Conservation (phyloP, 2,329 filamentous ascomycete species). For the Calonectria crousiana region DNA sequence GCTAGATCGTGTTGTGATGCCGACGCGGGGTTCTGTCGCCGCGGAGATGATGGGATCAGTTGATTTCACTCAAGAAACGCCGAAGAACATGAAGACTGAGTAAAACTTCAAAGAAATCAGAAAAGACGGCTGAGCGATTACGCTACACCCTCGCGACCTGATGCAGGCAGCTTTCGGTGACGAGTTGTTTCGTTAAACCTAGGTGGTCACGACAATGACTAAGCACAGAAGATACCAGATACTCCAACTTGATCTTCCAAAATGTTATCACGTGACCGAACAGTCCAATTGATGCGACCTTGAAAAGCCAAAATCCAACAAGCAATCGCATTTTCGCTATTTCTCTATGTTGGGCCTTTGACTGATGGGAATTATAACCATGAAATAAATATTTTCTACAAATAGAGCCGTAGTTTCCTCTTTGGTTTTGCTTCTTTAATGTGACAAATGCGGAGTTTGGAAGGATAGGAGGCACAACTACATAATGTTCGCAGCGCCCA, state of each 20-base stretch:
- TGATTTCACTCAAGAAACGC: constrained; percentile 1
- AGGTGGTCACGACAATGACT: constrained; percentile 37
- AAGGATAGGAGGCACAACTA: background rate
- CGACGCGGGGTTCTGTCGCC: constrained; percentile 10
- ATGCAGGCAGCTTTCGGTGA: constrained; percentile 42
- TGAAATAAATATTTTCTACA: background rate
- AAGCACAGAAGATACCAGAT: constrained; percentile 27
- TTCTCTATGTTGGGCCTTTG: background rate
- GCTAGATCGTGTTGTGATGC: constrained; percentile 1
- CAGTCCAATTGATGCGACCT: background rate
- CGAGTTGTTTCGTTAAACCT: constrained; percentile 32
- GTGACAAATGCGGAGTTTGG: background rate
- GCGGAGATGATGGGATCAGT: background rate
- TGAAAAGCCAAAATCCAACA: background rate
- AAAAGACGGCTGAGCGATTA: constrained; percentile 2
- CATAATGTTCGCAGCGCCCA: background rate
- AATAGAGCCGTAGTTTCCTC: background rate
- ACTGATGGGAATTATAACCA: background rate
- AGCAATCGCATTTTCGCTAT: background rate
- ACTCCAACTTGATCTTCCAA: background rate
- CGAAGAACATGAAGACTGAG: background rate
- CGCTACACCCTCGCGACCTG: constrained; percentile 6
- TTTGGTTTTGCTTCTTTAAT: background rate
- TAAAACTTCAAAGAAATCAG: background rate
- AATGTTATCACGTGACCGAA: constrained; percentile 1